These are phyloP conservation scores for Thraustotheca clavata DNA, from an alignment of 352 stramenopile genomes.

Conservation along the genomic window DNA sequence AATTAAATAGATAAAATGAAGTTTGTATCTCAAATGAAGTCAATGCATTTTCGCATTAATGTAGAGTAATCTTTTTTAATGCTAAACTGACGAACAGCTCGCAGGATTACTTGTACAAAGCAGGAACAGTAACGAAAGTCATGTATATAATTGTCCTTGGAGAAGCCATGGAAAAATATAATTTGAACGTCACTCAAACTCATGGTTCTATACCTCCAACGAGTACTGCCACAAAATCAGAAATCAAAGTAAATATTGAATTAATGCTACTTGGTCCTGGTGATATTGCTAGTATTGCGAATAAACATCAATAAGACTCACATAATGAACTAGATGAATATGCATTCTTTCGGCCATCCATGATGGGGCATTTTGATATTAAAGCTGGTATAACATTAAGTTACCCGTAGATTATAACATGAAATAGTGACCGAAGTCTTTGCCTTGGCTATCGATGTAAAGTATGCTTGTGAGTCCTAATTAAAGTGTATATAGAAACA, in stretches of 20 bases:
- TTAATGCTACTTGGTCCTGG: constrained; percentile 44
- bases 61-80: constrained; percentile 23
- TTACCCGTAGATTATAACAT: background rate
- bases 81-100: background rate
- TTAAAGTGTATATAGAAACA: background rate
- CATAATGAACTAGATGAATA: constrained; percentile 30
- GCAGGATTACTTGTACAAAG: constrained; percentile 62
- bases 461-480: background rate
- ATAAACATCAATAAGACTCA: background rate
- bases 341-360: constrained; percentile 46
- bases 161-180: constrained; percentile 59
- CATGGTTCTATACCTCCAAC: constrained; percentile 20
- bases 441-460: constrained; percentile 47
- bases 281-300: constrained; percentile 31
- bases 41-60: constrained; percentile 51
- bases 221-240: constrained; percentile 11
- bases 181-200: constrained; percentile 30
- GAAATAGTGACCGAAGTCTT: constrained; percentile 41
- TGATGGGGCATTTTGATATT: constrained; percentile 47
- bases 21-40: constrained; percentile 54
- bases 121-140: constrained; percentile 53
- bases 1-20: constrained; percentile 55
- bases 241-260: constrained; percentile 69
- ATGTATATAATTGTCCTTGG: constrained; percentile 64
- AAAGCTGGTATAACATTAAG: constrained; percentile 27